Percentiles rank a stretch among this genome's conserved stretches.
Conservation (phyloP, 1,284 basidiomycete species). For the Ustilago nuda region DNA sequence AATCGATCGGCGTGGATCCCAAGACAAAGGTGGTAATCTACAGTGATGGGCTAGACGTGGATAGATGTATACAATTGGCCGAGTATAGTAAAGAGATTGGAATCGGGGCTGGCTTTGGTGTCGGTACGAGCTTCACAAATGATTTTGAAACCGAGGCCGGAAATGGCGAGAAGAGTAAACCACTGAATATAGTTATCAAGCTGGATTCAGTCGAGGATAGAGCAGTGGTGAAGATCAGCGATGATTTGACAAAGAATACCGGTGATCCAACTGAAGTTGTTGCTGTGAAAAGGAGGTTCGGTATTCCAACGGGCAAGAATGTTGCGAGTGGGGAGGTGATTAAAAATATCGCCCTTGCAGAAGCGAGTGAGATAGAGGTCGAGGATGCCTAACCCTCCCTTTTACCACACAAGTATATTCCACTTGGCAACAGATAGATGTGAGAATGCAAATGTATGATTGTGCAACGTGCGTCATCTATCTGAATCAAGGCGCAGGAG, state of each 20-base stretch:
- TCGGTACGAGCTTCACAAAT: constrained; percentile 64
- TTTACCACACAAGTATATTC: neutral
- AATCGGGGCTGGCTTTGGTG: constrained; percentile 64
- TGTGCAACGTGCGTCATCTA: neutral
- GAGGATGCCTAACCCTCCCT: constrained; percentile 27
- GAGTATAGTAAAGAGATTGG: constrained; percentile 54
- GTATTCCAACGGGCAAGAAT: constrained; percentile 20
- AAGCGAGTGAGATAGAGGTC: constrained; percentile 17
- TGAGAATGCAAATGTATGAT: neutral
- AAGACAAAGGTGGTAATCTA: constrained; percentile 64
- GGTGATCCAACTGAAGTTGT: constrained; percentile 60
- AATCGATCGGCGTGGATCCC: constrained; percentile 57
- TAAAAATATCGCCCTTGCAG: constrained; percentile 3
- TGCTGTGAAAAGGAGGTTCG: constrained; percentile 44
- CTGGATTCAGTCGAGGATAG: constrained; percentile 56
- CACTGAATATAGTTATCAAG: constrained; percentile 69
- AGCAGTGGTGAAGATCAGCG: constrained; percentile 66
- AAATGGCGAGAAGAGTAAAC: constrained; percentile 34
- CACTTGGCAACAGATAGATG: neutral
- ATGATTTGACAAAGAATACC: constrained; percentile 68
- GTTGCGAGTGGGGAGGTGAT: neutral
- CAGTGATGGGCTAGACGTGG: constrained; percentile 61
- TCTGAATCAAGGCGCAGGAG: constrained; percentile 21
- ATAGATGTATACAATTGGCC: constrained; percentile 57
- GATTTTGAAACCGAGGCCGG: constrained; percentile 34